Evolutionary conservation across 306 rosid genomes (phyloP).

Genomic region (Adenanthera pavonina): DNA sequence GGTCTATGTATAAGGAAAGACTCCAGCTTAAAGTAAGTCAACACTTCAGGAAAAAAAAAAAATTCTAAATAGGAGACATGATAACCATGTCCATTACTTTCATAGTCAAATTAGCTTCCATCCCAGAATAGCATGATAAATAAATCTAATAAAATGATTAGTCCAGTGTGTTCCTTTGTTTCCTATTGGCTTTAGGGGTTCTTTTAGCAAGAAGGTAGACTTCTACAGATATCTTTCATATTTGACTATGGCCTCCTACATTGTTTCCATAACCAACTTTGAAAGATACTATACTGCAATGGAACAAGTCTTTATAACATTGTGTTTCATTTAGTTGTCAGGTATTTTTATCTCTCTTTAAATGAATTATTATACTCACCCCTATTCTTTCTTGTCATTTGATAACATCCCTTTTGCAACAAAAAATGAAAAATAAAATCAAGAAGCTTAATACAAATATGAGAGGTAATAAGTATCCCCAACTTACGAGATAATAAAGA

Average conservation of each 20-base stretch:
- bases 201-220: background rate
- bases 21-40: constrained; percentile 12
- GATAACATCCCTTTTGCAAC: background rate
- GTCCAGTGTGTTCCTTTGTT: background rate
- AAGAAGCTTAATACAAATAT: background rate
- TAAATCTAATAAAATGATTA: background rate
- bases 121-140: background rate
- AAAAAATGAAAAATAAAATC: background rate
- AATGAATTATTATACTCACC: background rate
- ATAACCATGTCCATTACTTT: background rate
- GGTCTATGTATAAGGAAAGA: background rate
- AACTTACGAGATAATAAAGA: constrained; percentile 87
- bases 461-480: background rate
- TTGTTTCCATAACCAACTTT: background rate
- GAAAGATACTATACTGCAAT: background rate
- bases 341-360: background rate
- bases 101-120: background rate
- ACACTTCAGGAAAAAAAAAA: background rate
- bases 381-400: constrained; percentile 10
- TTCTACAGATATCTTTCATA: background rate
- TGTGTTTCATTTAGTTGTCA: background rate
- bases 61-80: background rate
- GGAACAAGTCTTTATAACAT: background rate
- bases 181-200: background rate
- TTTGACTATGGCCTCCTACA: background rate